phyloP scores from a whole-genome alignment of 1,284 basidiomycete species.

The Amylostereum areolatum region DNA sequence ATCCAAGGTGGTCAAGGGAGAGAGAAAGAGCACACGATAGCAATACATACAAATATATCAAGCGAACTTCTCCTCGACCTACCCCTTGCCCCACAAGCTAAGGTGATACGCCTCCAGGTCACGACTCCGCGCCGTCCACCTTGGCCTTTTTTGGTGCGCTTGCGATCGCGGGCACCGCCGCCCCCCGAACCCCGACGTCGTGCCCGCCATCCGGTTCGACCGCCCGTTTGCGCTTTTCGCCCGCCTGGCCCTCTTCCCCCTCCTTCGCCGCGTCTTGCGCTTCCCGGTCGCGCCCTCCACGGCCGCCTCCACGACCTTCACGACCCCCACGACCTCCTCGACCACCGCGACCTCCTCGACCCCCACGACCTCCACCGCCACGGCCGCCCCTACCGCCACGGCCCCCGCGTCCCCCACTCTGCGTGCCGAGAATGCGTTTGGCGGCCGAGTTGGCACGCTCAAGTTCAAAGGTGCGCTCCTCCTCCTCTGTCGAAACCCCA shows the following conservation, averaged over 20 bases:
- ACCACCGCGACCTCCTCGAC: slow-evolving; percentile 38
- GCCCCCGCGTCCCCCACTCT: too few relatives aligned
- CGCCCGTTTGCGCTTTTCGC: slow-evolving; percentile 69
- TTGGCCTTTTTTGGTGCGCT: slow-evolving; percentile 54
- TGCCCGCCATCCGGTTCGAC: slow-evolving; percentile 72
- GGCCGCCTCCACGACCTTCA: slow-evolving; percentile 27
- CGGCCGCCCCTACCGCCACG: too few relatives aligned
- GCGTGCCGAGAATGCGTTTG: slow-evolving; percentile 34
- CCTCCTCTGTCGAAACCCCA: slow-evolving; percentile 53
- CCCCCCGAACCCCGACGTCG: slow-evolving; percentile 55
- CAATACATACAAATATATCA: too few relatives aligned
- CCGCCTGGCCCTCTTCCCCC: slow-evolving; percentile 29
- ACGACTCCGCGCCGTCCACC: slow-evolving; percentile 31
- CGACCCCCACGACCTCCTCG: slow-evolving; percentile 27
- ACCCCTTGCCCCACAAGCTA: too few relatives aligned
- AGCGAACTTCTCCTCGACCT: too few relatives aligned
- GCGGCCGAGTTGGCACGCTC: slow-evolving; percentile 67
- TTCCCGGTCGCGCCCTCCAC: too few relatives aligned
- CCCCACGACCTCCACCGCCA: slow-evolving; percentile 37
- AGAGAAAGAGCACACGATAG: too few relatives aligned
- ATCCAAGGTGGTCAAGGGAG: too few relatives aligned
- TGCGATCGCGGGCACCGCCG: slow-evolving; percentile 49
- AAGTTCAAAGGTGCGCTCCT: slow-evolving; percentile 64
- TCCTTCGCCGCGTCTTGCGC: slow-evolving; percentile 16
- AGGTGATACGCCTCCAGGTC: too few relatives aligned